Conservation (phyloP, 108 stramenopile species). For the Skeletonema grethae region DNA sequence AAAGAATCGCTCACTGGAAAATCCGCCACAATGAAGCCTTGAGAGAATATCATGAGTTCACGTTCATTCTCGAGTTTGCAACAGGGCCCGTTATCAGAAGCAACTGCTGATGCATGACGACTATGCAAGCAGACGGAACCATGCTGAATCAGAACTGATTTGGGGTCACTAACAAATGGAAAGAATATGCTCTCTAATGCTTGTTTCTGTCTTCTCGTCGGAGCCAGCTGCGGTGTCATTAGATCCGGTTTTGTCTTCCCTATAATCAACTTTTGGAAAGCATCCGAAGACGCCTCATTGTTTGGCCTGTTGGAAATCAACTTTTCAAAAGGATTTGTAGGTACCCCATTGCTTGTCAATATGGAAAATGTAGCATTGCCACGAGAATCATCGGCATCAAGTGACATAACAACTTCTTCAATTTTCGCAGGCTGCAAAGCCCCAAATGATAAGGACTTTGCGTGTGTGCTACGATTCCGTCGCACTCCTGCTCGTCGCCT, state of each 20-base stretch:
- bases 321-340: not conserved
- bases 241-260: not conserved
- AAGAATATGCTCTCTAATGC: slow-evolving; percentile 7
- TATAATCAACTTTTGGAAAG: not conserved
- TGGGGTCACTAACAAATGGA: not conserved
- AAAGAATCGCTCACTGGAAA: not conserved
- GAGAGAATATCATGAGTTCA: slow-evolving; percentile 2
- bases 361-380: not conserved
- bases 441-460: not conserved
- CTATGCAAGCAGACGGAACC: not conserved
- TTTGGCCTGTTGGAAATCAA: not conserved
- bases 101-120: not conserved
- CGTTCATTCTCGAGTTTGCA: not conserved
- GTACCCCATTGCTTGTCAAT: not conserved
- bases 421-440: not conserved
- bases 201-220: not conserved
- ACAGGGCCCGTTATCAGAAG: not conserved
- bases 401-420: not conserved
- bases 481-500: not conserved
- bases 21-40: slow-evolving; percentile 3
- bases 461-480: not conserved
- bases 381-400: not conserved
- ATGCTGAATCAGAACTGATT: not conserved
- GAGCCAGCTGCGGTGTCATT: not conserved
- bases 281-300: not conserved